These are phyloP conservation scores for Aspergillus quadrilineatus DNA, from an alignment of 2,329 filamentous ascomycete species.

Conservation along the genomic window DNA sequence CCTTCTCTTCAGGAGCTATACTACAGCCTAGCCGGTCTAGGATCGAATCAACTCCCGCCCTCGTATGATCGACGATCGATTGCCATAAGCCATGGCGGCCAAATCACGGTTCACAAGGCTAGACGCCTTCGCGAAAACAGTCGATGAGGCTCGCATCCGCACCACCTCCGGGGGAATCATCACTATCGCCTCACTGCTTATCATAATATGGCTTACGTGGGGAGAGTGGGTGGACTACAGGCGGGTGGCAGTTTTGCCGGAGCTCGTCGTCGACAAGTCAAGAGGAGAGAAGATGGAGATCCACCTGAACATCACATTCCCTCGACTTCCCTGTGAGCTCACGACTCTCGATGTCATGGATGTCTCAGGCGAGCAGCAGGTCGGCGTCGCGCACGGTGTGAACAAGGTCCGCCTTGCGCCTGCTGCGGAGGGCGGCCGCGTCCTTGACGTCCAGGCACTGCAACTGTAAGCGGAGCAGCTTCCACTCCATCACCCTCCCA, in stretches of 20 bases:
- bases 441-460: slow-evolving; percentile 69
- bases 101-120: slow-evolving; percentile 95
- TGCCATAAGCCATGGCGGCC: slow-evolving; percentile 63
- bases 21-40: slow-evolving; percentile 18
- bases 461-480: slow-evolving; percentile 46
- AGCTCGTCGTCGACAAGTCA: slow-evolving; percentile 94
- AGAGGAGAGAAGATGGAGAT: slow-evolving; percentile 99
- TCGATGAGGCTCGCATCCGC: slow-evolving; percentile 94
- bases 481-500: too few species aligned
- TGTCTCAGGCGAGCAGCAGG: slow-evolving; percentile 94
- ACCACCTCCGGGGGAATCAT: slow-evolving; percentile 95
- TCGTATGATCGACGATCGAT: slow-evolving; percentile 31
- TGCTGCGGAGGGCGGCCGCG: slow-evolving; percentile 69
- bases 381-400: slow-evolving; percentile 88
- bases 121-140: slow-evolving; percentile 98
- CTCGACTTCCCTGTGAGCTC: slow-evolving; percentile 88
- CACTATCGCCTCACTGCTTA: slow-evolving; percentile 83
- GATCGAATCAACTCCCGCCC: slow-evolving; percentile 11
- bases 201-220: slow-evolving; percentile 85
- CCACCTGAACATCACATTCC: slow-evolving; percentile 95
- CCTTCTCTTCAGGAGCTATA: slow-evolving; percentile 8
- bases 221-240: slow-evolving; percentile 96
- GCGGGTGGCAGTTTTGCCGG: slow-evolving; percentile 79
- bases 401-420: slow-evolving; percentile 82
- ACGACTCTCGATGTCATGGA: slow-evolving; percentile 99